These are phyloP conservation scores for Leccinum barrowsii DNA, from an alignment of 768 basidiomycete species.

Conservation along the genomic window DNA sequence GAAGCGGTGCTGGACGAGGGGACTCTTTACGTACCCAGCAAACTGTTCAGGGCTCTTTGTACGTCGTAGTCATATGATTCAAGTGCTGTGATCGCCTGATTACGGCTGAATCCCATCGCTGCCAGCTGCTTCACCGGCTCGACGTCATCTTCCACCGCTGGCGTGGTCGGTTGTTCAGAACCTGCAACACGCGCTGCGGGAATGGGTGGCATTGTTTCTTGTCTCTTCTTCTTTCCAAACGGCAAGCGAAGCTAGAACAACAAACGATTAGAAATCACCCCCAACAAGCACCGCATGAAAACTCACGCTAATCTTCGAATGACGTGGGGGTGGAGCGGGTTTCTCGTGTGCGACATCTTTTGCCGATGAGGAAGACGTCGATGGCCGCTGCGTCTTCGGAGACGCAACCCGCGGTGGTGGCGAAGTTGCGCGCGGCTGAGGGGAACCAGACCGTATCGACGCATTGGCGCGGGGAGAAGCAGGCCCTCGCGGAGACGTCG, in stretches of 20 bases:
- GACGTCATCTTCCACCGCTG: constrained; percentile 66
- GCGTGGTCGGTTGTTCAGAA: constrained; percentile 45
- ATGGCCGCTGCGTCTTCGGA: constrained; percentile 53
- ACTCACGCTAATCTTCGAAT: constrained; percentile 78
- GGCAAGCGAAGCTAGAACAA: constrained; percentile 61
- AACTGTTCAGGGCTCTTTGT: constrained; percentile 68
- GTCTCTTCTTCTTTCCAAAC: constrained; percentile 74
- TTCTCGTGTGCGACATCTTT: constrained; percentile 54
- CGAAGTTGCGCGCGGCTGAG: constrained; percentile 41
- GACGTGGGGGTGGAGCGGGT: constrained; percentile 49
- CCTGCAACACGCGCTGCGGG: constrained; percentile 39
- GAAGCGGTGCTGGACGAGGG: not conserved
- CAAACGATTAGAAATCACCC: constrained; percentile 5
- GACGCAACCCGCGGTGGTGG: constrained; percentile 50
- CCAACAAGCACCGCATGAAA: not conserved
- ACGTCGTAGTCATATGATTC: constrained; percentile 85
- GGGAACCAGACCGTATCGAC: constrained; percentile 36
- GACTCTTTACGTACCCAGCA: constrained; percentile 43
- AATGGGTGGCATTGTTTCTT: constrained; percentile 46
- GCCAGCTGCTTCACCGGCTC: constrained; percentile 76
- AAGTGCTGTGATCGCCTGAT: constrained; percentile 77
- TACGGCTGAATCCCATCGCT: constrained; percentile 87
- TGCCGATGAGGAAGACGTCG: constrained; percentile 53
- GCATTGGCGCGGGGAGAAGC: constrained; percentile 28
- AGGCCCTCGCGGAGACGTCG: constrained; percentile 37